phyloP scores from a whole-genome alignment of 2,329 filamentous ascomycete species.

The Aspergillus calidoustus region DNA sequence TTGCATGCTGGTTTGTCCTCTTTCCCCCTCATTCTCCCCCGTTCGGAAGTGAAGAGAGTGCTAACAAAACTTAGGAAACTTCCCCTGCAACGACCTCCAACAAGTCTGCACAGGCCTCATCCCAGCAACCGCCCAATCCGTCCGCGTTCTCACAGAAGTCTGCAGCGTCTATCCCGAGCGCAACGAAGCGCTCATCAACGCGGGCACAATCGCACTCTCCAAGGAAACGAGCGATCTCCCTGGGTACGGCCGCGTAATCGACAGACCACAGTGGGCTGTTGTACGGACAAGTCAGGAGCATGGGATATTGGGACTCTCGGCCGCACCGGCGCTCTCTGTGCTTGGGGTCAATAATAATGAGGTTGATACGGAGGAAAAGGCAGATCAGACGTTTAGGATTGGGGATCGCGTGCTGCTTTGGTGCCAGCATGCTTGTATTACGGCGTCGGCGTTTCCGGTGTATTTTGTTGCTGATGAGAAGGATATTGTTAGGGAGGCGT shows the following conservation, averaged over 20 bases:
- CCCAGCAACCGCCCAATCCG: slow-evolving; percentile 31
- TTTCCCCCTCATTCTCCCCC: background rate
- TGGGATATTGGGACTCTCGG: slow-evolving; percentile 66
- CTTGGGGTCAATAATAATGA: slow-evolving; percentile 16
- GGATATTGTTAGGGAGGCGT: slow-evolving; percentile 30
- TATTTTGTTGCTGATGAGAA: slow-evolving; percentile 70
- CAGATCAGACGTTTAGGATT: slow-evolving; percentile 55
- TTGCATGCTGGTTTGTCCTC: slow-evolving; percentile 28
- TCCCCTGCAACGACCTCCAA: slow-evolving; percentile 75
- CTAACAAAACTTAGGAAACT: slow-evolving; percentile 42
- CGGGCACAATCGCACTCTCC: slow-evolving; percentile 70
- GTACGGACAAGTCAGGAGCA: slow-evolving; percentile 79
- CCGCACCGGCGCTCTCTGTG: slow-evolving; percentile 21
- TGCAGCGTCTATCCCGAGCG: slow-evolving; percentile 66
- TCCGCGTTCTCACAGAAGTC: slow-evolving; percentile 69
- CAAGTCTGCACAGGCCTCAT: slow-evolving; percentile 72
- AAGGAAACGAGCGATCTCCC: slow-evolving; percentile 74
- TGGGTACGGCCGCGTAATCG: slow-evolving; percentile 69
- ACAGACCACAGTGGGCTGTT: slow-evolving; percentile 65
- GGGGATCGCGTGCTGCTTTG: slow-evolving; percentile 73
- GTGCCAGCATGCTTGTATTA: slow-evolving; percentile 82
- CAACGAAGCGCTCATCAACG: slow-evolving; percentile 70
- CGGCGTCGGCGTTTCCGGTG: slow-evolving; percentile 70
- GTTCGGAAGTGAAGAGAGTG: background rate
- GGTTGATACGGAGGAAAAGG: slow-evolving; percentile 27